Conservation (phyloP, 371 early-diverging fungal genomes). For the Mortierella polycephala region DNA sequence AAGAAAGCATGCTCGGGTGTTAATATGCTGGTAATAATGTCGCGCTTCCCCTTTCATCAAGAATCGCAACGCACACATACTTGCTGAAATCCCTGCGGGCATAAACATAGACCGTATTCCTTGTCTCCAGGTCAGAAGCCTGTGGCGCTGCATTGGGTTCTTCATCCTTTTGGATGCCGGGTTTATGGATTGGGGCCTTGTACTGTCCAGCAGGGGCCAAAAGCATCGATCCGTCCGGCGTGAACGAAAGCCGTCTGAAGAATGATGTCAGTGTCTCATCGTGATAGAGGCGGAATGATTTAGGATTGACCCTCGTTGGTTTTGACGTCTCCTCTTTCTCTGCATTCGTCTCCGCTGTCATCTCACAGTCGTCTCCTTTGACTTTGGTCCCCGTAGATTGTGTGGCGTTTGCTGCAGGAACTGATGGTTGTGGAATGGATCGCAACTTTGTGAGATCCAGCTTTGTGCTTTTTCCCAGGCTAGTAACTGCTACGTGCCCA, state of each 20-base stretch:
- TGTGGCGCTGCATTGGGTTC: conserved; percentile 12
- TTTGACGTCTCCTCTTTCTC: conserved; percentile 35
- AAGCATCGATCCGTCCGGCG: conserved; percentile 91
- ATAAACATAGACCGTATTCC: conserved; percentile 61
- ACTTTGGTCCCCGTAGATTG: conserved; percentile 15
- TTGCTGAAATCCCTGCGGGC: conserved; percentile 57
- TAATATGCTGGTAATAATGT: neutral
- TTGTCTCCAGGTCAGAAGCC: conserved; percentile 24
- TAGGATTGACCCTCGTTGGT: conserved; percentile 26
- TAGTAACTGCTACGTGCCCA: conserved; percentile 35
- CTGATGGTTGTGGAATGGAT: conserved; percentile 23
- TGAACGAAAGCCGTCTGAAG: conserved; percentile 89
- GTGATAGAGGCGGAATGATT: conserved; percentile 74
- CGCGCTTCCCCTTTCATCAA: neutral
- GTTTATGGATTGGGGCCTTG: conserved; percentile 20
- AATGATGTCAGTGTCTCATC: conserved; percentile 92
- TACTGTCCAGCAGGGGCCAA: conserved; percentile 87
- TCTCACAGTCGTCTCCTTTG: conserved; percentile 29
- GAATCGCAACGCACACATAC: conserved; percentile 22
- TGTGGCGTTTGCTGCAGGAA: conserved; percentile 20
- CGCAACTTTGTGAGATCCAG: conserved; percentile 46
- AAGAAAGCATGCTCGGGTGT: neutral
- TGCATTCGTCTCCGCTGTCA: conserved; percentile 6
- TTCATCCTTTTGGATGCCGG: conserved; percentile 19
- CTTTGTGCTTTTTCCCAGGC: conserved; percentile 53